These are phyloP conservation scores for Chaetomiaceae sp. DNA, from an alignment of 2,329 filamentous ascomycete species.

Conservation along the genomic window DNA sequence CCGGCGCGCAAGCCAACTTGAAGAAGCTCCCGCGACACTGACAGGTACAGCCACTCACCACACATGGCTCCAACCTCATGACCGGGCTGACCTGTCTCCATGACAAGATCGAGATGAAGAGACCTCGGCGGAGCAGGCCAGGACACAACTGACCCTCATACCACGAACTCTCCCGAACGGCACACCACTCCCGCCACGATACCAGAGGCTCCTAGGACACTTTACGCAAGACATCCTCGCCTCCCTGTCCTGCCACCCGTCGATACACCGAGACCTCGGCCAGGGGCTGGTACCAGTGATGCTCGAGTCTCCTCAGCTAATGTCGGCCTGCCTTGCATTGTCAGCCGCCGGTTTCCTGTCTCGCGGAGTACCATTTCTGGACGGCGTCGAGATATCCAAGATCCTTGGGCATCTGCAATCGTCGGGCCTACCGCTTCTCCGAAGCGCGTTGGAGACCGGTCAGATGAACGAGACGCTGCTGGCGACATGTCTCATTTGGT, in stretches of 20 bases:
- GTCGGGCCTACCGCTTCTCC: slow-evolving; percentile 18
- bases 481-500: slow-evolving; percentile 25
- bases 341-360: slow-evolving; percentile 25
- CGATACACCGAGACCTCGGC: slow-evolving; percentile 24
- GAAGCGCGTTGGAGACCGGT: slow-evolving; percentile 14
- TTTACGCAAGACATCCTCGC: slow-evolving; percentile 23
- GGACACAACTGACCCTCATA: neutral
- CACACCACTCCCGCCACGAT: slow-evolving; percentile 20
- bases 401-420: slow-evolving; percentile 22
- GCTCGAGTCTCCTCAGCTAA: slow-evolving; percentile 23
- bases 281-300: slow-evolving; percentile 20
- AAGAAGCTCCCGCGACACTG: no score
- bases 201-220: slow-evolving; percentile 22
- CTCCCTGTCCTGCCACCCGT: slow-evolving; percentile 26
- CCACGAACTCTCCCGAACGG: slow-evolving; percentile 23
- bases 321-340: slow-evolving; percentile 26
- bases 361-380: slow-evolving; percentile 17
- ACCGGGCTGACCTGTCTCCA: neutral
- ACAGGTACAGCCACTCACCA: neutral
- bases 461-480: slow-evolving; percentile 20
- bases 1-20: no score
- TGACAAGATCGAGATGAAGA: neutral
- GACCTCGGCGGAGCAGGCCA: neutral
- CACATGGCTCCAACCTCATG: neutral
- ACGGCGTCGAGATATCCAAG: slow-evolving; percentile 19